Base-by-base conservation (phyloP, 352 stramenopile species). In the Phytophthora megakarya region DNA sequence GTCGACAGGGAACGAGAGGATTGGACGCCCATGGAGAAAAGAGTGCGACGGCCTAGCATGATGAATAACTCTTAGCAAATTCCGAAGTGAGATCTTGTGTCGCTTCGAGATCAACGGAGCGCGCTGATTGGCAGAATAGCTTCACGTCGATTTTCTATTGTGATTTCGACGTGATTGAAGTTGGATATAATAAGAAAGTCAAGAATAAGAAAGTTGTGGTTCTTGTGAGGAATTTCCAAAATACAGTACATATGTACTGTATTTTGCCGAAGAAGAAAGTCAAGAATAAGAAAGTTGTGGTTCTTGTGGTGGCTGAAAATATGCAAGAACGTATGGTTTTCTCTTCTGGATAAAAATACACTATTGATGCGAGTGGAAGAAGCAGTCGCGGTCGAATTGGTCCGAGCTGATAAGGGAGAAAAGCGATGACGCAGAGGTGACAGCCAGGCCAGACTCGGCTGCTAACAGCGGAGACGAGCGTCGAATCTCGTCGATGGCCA, bases 391-490 rank as follows among this genome's bases (percentile, higher is more conserved):
- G 65, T 73, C 69, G 60, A 73, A 76, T 15, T 55, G 43, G 53
- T 76, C 69, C 69, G 69, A 76, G 54, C 67, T 76, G 60, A 73
- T 73, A 26, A 76, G 69, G 12, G 69, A 76, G 45, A 68, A 71
- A 25, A 76, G 59, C 19, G 69, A 76, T n/a, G 69, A 73, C 9
- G 59, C 69, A 11, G 69, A 76, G 37, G 65, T 58, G 40, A 73
- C 33, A n/a, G 65, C 52, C 42, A 70, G 19, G 5, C 59, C 60
- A 8, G 65, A 73, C 48, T 73, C 60, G 13, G 39, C 40, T n/a
- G 65, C 69, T 33, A 76, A 25, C n/a, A 76, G 46, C 9, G 69
- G 59, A 12, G 65, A 73, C 9, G 65, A 28, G 16, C 54, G 69
- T 33, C 65, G 54, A 40, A 72, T 67, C 25, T 73, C 69, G 65